Evolutionary conservation across 441 rosid genomes (phyloP), one percentile per base, ranked within the genome.

Genomic region (Erysimum cheiri): DNA sequence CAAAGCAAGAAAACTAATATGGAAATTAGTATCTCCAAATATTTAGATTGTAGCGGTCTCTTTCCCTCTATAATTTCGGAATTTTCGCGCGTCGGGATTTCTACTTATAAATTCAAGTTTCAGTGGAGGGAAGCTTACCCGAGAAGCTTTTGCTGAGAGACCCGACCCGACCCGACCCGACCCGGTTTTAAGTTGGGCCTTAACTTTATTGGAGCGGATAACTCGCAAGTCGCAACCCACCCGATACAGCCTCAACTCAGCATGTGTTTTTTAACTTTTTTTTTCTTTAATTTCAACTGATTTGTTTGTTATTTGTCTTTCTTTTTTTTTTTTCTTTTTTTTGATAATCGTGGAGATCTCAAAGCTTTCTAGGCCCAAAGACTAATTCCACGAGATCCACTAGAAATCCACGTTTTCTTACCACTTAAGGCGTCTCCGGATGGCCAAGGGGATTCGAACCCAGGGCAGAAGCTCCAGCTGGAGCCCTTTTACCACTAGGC

Each of bases 111-210:
- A 28, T 41, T 60, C 58, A 66, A 65, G 29, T 73, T 39, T 59
- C 12, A 43, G 58, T 33, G 58, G 37, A 74, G 44, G 58, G 37
- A 74, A 36, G 78, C 73, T 60, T 74, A 29, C 69, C 40, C 33
- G 10, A 68, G 73, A 74, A 68, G 78, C 73, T 74, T 35, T 35
- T 69, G 32, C 37, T 53, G 22, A 24, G 1, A 35, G 48, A 74
- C 59, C 69, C 72, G 72, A 73, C 77, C 77, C 73, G 62, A 73
- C 77, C 77, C 73, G 62, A 2, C n/a, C n/a, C n/a, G n/a, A n/a
- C n/a, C n/a, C n/a, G n/a, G n/a, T 26, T 11, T 26, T 0, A 8
- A 35, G 2, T 35, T 46, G 60, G 59, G 41, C 64, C 33, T 43
- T 41, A 3, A 14, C 10, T 57, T 54, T 40, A 10, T 41, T n/a